Base-by-base conservation (phyloP, 495 filamentous ascomycete genomes). In the Trichoderma erinaceum region DNA sequence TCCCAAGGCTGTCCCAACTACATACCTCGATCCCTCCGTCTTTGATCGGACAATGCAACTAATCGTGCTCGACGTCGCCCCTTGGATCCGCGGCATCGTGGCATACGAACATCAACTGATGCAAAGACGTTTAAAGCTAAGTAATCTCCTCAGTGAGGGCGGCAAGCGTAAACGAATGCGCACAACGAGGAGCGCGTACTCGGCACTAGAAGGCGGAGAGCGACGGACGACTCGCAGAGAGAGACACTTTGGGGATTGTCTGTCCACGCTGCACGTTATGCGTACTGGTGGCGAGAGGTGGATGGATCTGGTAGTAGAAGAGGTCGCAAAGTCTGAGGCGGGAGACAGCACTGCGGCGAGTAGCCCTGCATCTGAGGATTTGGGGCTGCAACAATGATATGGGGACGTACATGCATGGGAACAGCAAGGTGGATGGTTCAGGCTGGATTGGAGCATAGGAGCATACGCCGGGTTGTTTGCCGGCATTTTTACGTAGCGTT, bases 71-170 rank as follows among this genome's bases (percentile, higher is more conserved):
- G 95, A 99, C 69, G 77, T 97, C 8, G 92, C 90, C 0, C 94
- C 93, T 0, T 97, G 90, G 70, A 83, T 96, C 25, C 89, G 95
- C 23, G 79, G 82, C 12, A 97, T 97, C 70, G 87, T 92, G 35
- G 79, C 86, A 0, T 90, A 90, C 72, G 94, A 97, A 69, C 77
- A 87, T 4, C 82, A 81, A 13, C 82, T 93, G 0, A 87, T 90
- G 64, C 81, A 88, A 69, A 85, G 91, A 69, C 83, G 93, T 0
- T 70, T 86, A 16, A 83, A 82, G 18, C 73, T 91, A 3, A 87
- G 87, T 68, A 86, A 78, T 16, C 73, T 94, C 2, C 75, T 93
- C 21, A 85, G 85, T 46, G 78, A 82, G 32, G 78, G 80, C 44
- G 80, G 80, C 7, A 78, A 74, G 64, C 77, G 81, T 41, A 93